Percentiles rank a stretch among this genome's conserved stretches.
Evolutionary conservation across 345 rosid genomes (phyloP).

Genomic region (Anastatica hierochuntica): DNA sequence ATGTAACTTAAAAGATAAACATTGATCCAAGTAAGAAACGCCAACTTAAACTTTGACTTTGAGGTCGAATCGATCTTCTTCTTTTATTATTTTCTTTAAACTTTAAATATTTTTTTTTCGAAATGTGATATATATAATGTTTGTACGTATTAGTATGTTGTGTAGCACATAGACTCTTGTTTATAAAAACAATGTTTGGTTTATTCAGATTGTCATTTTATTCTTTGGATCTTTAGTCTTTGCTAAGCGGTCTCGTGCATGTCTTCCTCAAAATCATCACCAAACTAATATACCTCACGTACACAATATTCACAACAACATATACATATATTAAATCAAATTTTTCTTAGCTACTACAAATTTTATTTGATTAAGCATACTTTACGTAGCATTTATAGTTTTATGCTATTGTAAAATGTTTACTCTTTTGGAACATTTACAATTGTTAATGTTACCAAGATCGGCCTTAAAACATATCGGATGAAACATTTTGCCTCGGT

Average conservation of each 20-base stretch:
- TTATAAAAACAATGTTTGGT: slow-evolving; percentile 31
- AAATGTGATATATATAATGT: neutral
- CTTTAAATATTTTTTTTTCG: neutral
- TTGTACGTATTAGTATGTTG: slow-evolving; percentile 24
- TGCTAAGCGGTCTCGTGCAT: slow-evolving; percentile 20
- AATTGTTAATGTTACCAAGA: too few relatives aligned
- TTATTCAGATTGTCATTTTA: slow-evolving; percentile 27
- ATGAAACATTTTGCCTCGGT: too few relatives aligned
- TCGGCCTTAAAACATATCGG: too few relatives aligned
- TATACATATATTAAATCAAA: neutral
- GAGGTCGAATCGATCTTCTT: slow-evolving; percentile 15
- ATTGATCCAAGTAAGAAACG: slow-evolving; percentile 22
- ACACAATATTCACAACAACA: neutral
- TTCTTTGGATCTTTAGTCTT: slow-evolving; percentile 19
- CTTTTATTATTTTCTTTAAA: neutral
- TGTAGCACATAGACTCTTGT: slow-evolving; percentile 21
- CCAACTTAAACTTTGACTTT: slow-evolving; percentile 28
- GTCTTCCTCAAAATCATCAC: slow-evolving; percentile 26
- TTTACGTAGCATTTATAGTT: too few relatives aligned
- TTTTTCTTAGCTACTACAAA: neutral
- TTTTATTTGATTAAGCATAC: too few relatives aligned
- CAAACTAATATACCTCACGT: slow-evolving; percentile 11
- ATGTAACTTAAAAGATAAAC: too few relatives aligned
- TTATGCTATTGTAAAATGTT: too few relatives aligned
- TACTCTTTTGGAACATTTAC: too few relatives aligned